These are phyloP conservation scores for Cercospora sp. DNA, from an alignment of 2,329 filamentous ascomycete species.

Conservation along the genomic window DNA sequence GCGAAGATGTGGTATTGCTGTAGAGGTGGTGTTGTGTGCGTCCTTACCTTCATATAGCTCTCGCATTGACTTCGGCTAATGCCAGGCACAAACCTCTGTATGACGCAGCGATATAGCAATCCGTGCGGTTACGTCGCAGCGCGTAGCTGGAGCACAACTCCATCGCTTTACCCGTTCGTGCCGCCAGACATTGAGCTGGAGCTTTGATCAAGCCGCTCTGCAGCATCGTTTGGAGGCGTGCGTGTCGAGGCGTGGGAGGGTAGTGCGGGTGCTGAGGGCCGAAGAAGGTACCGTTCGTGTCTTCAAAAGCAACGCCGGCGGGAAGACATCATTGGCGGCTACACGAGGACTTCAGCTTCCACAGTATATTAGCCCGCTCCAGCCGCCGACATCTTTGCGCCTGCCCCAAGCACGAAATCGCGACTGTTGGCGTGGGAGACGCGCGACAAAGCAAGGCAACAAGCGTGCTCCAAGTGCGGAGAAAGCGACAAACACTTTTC, in stretches of 20 bases:
- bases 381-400: background rate
- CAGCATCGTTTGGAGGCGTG: background rate
- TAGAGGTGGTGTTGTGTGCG: background rate
- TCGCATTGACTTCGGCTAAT: constrained; percentile 8
- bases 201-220: background rate
- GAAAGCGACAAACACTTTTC: background rate
- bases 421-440: background rate
- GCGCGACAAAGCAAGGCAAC: background rate
- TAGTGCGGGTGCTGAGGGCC: constrained; percentile 9
- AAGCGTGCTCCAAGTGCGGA: background rate
- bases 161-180: background rate
- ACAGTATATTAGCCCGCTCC: constrained; percentile 10
- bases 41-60: background rate
- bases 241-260: background rate
- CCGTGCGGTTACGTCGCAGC: background rate
- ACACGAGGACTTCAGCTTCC: background rate
- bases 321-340: constrained; percentile 1
- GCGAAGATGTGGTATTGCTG: background rate
- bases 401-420: background rate
- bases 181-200: background rate
- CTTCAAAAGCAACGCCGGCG: background rate
- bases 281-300: background rate
- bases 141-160: background rate
- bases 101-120: background rate
- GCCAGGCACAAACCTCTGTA: background rate